These are phyloP conservation scores for Verticillium tricorpus DNA, from an alignment of 2,329 filamentous ascomycete species.

Conservation along the genomic window DNA sequence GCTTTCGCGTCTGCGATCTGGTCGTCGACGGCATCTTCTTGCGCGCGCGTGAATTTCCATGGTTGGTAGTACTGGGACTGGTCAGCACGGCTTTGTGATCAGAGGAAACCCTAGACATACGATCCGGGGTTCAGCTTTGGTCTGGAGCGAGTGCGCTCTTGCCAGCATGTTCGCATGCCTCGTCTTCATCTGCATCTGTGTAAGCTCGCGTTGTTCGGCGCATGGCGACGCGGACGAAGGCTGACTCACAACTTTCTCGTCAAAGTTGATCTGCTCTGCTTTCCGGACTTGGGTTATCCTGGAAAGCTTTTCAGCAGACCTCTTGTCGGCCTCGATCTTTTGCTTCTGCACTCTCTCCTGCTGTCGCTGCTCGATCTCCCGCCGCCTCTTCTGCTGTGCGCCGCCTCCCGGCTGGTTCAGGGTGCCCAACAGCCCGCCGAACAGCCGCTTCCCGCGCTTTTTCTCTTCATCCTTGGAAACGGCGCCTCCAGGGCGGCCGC, in stretches of 20 bases:
- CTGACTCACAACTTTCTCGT: conserved; percentile 64
- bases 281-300: conserved; percentile 57
- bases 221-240: conserved; percentile 28
- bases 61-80: conserved; percentile 74
- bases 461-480: conserved; percentile 60
- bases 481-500: conserved; percentile 27
- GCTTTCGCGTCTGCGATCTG: conserved; percentile 65
- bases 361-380: conserved; percentile 79
- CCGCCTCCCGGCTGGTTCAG: conserved; percentile 66
- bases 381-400: conserved; percentile 63
- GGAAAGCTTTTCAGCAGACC: conserved; percentile 60
- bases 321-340: conserved; percentile 64
- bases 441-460: conserved; percentile 78
- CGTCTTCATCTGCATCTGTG: conserved; percentile 58
- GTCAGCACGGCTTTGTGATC: background rate
- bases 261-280: conserved; percentile 68
- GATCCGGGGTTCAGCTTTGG: conserved; percentile 65
- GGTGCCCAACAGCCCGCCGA: conserved; percentile 75
- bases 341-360: conserved; percentile 71
- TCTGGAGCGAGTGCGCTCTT: conserved; percentile 69
- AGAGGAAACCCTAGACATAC: conserved; percentile 46
- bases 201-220: background rate
- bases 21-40: conserved; percentile 65
- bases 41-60: conserved; percentile 65
- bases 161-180: conserved; percentile 69